Evolutionary conservation across 495 filamentous ascomycete species (phyloP).

Genomic region (Pyrenula massariospora): DNA sequence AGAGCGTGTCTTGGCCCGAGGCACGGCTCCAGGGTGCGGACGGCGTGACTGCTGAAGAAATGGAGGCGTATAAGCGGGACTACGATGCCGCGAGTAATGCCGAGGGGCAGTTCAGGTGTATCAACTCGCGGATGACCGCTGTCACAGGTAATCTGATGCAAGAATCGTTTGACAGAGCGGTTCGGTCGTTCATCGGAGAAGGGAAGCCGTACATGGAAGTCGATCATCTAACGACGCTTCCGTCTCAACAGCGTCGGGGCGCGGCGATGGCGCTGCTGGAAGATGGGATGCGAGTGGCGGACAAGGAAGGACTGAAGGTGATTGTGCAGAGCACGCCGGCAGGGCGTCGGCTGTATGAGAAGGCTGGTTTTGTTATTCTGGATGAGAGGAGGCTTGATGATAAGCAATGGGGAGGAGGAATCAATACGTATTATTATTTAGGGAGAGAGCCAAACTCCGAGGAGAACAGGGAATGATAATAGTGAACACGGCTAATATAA

Average conservation of each 20-base stretch:
- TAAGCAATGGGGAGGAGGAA: background rate
- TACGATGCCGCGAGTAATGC: background rate
- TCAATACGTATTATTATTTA: too few relatives aligned
- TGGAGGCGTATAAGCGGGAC: background rate
- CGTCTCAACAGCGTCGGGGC: background rate
- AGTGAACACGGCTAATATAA: too few relatives aligned
- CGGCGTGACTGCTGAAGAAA: background rate
- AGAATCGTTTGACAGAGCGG: background rate
- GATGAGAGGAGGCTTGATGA: background rate
- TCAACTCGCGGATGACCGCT: background rate
- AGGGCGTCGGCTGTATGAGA: background rate
- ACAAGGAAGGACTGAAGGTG: background rate
- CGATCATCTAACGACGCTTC: background rate
- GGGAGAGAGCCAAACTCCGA: too few relatives aligned
- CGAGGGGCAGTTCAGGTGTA: background rate
- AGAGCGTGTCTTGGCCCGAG: background rate
- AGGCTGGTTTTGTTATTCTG: background rate
- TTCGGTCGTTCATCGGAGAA: background rate
- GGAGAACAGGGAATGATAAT: too few relatives aligned
- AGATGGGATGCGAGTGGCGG: background rate
- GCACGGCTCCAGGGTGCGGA: background rate
- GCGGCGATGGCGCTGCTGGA: background rate
- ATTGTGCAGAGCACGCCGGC: background rate
- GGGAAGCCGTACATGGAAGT: background rate
- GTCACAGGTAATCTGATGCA: background rate